phyloP scores from a whole-genome alignment of 2,329 filamentous ascomycete genomes.

The Fusarium newnesense region DNA sequence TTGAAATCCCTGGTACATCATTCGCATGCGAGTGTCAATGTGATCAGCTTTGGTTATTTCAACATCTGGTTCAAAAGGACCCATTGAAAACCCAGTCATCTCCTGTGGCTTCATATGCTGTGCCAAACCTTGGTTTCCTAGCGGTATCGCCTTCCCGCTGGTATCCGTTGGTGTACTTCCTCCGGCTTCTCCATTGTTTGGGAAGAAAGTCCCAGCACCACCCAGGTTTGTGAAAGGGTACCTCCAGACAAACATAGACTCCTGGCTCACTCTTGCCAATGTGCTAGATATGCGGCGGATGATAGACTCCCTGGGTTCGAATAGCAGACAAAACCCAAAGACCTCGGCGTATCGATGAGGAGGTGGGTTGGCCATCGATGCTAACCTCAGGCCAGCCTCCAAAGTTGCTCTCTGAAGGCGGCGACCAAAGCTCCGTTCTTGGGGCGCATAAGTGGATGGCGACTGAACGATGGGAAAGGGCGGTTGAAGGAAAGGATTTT shows the following conservation, averaged over 20 bases:
- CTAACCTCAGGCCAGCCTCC: conserved; percentile 70
- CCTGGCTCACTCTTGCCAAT: conserved; percentile 48
- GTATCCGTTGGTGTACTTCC: background rate
- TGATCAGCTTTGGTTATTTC: conserved; percentile 54
- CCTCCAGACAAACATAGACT: conserved; percentile 66
- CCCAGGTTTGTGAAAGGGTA: conserved; percentile 74
- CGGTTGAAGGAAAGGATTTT: conserved; percentile 27
- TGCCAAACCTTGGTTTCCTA: conserved; percentile 53
- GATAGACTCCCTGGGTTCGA: conserved; percentile 63
- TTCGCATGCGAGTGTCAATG: conserved; percentile 60
- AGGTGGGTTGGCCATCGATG: conserved; percentile 61
- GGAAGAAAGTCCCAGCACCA: conserved; percentile 74
- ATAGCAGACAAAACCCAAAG: conserved; percentile 77
- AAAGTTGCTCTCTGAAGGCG: conserved; percentile 73
- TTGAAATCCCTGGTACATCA: conserved; percentile 70
- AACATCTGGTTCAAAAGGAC: conserved; percentile 58
- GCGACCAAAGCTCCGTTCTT: conserved; percentile 76
- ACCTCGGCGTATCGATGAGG: conserved; percentile 62
- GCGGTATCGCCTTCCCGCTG: conserved; percentile 11
- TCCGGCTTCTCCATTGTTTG: conserved; percentile 13
- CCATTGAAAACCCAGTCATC: conserved; percentile 51
- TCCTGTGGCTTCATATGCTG: conserved; percentile 39
- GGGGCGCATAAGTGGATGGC: conserved; percentile 67
- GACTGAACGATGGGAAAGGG: conserved; percentile 52
- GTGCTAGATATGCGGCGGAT: conserved; percentile 51